Evolutionary conservation across 371 early-diverging fungal genomes (phyloP).

Genomic region (Mortierella sp.): DNA sequence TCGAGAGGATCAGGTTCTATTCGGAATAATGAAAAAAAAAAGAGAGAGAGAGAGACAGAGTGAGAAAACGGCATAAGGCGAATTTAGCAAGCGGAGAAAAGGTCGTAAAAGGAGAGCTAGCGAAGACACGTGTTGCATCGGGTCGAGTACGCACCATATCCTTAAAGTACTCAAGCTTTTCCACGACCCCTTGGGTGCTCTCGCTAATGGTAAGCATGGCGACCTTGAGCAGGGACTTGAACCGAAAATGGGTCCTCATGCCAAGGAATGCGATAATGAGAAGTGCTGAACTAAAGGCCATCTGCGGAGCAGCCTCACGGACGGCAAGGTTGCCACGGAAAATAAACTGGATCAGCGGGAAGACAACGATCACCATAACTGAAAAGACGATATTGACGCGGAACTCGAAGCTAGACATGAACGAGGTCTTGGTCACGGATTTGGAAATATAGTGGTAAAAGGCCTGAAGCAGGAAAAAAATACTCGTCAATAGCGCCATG

Average conservation of each 20-base stretch:
- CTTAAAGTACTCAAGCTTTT: slow-evolving; percentile 38
- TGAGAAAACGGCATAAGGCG: not conserved
- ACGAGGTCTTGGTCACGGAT: slow-evolving; percentile 28
- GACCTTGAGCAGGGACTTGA: slow-evolving; percentile 24
- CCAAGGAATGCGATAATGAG: slow-evolving; percentile 17
- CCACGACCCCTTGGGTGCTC: slow-evolving; percentile 13
- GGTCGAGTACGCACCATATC: slow-evolving; percentile 20
- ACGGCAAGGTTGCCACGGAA: slow-evolving; percentile 19
- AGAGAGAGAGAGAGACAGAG: not conserved
- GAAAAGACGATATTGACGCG: slow-evolving; percentile 25
- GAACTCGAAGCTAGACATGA: slow-evolving; percentile 36
- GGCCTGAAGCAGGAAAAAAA: slow-evolving; percentile 10
- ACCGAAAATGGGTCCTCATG: slow-evolving; percentile 24
- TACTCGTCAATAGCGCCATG: slow-evolving; percentile 2
- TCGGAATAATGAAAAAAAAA: not conserved
- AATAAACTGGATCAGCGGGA: slow-evolving; percentile 23
- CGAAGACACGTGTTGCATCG: no score
- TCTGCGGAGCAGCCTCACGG: slow-evolving; percentile 23
- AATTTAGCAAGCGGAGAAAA: not conserved
- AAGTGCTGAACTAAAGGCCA: slow-evolving; percentile 18
- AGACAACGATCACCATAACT: slow-evolving; percentile 6
- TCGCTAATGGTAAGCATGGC: slow-evolving; percentile 23
- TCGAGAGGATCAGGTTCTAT: slow-evolving; percentile 26
- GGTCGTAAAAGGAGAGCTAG: no score
- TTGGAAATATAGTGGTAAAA: slow-evolving; percentile 38